phyloP scores from a whole-genome alignment of 768 basidiomycete genomes.

The Leccinum broughii region DNA sequence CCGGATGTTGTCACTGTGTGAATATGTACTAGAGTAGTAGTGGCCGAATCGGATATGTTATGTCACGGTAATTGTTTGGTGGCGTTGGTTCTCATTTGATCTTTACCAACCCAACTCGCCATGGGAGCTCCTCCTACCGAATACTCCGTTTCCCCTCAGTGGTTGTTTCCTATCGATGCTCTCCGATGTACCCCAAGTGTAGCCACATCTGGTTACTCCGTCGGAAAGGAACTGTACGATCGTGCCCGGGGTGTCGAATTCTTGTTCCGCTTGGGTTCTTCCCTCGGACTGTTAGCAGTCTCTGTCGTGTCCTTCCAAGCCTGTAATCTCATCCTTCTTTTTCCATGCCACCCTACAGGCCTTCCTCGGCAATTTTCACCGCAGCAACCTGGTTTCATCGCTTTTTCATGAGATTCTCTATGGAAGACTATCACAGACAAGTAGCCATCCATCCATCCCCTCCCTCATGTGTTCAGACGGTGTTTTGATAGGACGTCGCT shows the following conservation, averaged over 20 bases:
- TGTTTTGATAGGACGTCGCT: slow-evolving; percentile 64
- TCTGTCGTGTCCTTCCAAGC: slow-evolving; percentile 8
- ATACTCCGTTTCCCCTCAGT: slow-evolving; percentile 49
- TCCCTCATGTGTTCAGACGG: slow-evolving; percentile 13
- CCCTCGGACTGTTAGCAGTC: slow-evolving; percentile 67
- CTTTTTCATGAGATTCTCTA: slow-evolving; percentile 85
- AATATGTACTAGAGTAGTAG: neutral
- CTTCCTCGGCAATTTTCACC: slow-evolving; percentile 79
- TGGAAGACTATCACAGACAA: slow-evolving; percentile 84
- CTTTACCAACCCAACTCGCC: slow-evolving; percentile 7
- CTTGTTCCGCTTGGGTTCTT: slow-evolving; percentile 78
- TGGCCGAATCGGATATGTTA: slow-evolving; percentile 12
- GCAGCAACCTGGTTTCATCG: slow-evolving; percentile 91
- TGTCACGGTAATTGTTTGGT: slow-evolving; percentile 24
- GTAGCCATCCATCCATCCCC: slow-evolving; percentile 20
- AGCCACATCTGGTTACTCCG: slow-evolving; percentile 42
- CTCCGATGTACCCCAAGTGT: slow-evolving; percentile 60
- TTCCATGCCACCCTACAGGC: slow-evolving; percentile 43
- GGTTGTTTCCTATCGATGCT: slow-evolving; percentile 67
- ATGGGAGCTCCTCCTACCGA: slow-evolving; percentile 29
- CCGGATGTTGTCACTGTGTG: neutral
- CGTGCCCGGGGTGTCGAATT: slow-evolving; percentile 83
- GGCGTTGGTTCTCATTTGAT: slow-evolving; percentile 19
- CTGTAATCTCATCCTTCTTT: slow-evolving; percentile 14
- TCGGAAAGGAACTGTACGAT: slow-evolving; percentile 74